These are phyloP conservation scores for Pulveroboletus sp. DNA, from an alignment of 768 basidiomycete species.

Conservation along the genomic window DNA sequence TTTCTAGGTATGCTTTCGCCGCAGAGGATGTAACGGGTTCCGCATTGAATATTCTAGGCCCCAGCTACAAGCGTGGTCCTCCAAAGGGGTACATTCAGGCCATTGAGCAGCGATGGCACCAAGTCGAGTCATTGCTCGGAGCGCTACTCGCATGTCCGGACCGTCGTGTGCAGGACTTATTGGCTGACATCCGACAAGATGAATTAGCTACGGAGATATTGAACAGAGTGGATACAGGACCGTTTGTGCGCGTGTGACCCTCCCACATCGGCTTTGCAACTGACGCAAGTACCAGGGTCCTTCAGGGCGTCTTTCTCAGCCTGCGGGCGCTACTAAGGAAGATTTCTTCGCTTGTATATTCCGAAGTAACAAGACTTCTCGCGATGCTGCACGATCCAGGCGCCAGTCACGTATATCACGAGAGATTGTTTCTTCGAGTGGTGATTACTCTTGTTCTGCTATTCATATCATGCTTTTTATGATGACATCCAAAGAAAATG, in stretches of 20 bases:
- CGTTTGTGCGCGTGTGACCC: conserved; percentile 52
- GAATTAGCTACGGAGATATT: conserved; percentile 75
- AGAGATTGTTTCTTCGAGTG: conserved; percentile 72
- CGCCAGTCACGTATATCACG: conserved; percentile 73
- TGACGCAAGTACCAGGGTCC: conserved; percentile 49
- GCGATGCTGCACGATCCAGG: conserved; percentile 57
- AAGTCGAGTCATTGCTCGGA: conserved; percentile 86
- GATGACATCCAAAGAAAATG: conserved; percentile 40
- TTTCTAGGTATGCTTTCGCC: conserved; percentile 46
- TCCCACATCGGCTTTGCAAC: background rate
- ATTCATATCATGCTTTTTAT: conserved; percentile 1
- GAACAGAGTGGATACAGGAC: conserved; percentile 69
- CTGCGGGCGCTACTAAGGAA: conserved; percentile 63
- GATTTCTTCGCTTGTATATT: conserved; percentile 75
- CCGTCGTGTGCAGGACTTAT: conserved; percentile 54
- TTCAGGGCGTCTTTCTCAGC: conserved; percentile 57
- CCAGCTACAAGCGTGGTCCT: conserved; percentile 78
- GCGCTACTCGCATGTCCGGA: conserved; percentile 72
- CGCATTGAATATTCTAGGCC: conserved; percentile 40
- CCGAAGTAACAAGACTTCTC: conserved; percentile 48
- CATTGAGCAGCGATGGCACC: conserved; percentile 88
- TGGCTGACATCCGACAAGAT: conserved; percentile 64
- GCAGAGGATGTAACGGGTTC: background rate
- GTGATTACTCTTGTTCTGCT: conserved; percentile 26
- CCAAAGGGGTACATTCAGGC: conserved; percentile 92